Conservation (phyloP, 2,329 filamentous ascomycete genomes). For the Trichoderma asperellum region DNA sequence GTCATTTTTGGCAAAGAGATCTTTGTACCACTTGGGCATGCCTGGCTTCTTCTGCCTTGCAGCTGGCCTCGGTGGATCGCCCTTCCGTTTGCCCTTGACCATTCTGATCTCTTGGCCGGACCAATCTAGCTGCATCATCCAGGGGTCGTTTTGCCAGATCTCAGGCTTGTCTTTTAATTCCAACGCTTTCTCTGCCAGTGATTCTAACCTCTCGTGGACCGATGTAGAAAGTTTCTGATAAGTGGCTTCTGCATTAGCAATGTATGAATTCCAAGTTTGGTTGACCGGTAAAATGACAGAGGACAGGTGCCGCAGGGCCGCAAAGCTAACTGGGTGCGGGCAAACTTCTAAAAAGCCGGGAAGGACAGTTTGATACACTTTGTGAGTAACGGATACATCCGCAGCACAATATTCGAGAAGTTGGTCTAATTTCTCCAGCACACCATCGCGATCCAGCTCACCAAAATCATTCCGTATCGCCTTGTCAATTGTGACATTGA, state of each 20-base stretch:
- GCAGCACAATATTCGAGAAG: conserved; percentile 93
- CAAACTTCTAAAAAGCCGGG: conserved; percentile 87
- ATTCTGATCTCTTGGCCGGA: conserved; percentile 88
- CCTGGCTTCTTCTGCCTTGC: conserved; percentile 90
- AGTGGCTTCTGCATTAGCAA: conserved; percentile 80
- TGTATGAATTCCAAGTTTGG: conserved; percentile 83
- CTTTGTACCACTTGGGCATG: conserved; percentile 96
- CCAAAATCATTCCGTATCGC: conserved; percentile 84
- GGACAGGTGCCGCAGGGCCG: conserved; percentile 88
- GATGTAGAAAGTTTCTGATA: conserved; percentile 76
- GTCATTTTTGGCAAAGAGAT: conserved; percentile 73
- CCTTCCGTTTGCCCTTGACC: conserved; percentile 85
- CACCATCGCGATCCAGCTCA: conserved; percentile 71
- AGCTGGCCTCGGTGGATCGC: conserved; percentile 71
- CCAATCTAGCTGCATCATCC: conserved; percentile 95
- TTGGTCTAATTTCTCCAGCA: conserved; percentile 74
- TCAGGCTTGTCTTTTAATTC: conserved; percentile 70
- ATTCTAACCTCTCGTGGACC: conserved; percentile 75
- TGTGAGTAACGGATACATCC: conserved; percentile 90
- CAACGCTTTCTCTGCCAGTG: conserved; percentile 76
- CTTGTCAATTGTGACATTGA: conserved; percentile 90
- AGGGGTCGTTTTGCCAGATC: conserved; percentile 78
- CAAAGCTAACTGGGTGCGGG: conserved; percentile 96
- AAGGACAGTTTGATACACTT: conserved; percentile 92
- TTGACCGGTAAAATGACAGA: conserved; percentile 91